A percentile compares a stretch with the other conserved stretches of the same genome.
Conservation (phyloP, 83 land plant species). For the Thuja plicata region DNA sequence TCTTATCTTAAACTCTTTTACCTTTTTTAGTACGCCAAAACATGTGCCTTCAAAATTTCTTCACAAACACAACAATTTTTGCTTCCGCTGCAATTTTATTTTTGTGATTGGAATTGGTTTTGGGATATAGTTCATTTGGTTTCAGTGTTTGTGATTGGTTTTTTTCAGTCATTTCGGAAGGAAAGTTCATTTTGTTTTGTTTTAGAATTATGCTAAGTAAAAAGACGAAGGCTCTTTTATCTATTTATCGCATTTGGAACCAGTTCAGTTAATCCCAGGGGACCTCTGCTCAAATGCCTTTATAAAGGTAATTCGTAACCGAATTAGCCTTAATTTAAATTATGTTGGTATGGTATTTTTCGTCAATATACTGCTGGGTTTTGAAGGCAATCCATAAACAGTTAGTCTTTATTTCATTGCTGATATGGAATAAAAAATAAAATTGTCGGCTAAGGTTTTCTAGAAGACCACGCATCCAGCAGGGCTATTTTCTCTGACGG, state of each 20-base stretch:
- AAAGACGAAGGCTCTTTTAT: neutral
- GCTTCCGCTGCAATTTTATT: neutral
- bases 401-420: no score
- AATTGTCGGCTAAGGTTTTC: no score
- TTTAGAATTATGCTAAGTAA: neutral
- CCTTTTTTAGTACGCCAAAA: no score
- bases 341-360: neutral
- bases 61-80: no score
- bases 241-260: neutral
- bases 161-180: no score
- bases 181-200: neutral
- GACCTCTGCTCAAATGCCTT: neutral
- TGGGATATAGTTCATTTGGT: neutral
- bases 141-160: neutral
- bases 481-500: neutral
- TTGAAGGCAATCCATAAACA: no score
- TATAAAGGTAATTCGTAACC: neutral
- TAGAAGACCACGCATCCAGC: neutral
- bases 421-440: no score
- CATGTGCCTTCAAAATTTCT: no score
- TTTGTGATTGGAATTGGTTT: neutral
- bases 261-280: neutral
- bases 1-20: no score
- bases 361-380: no score
- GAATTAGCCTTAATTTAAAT: neutral